Conservation (phyloP, 2,329 filamentous ascomycete species). For the Fusarium xylarioides region DNA sequence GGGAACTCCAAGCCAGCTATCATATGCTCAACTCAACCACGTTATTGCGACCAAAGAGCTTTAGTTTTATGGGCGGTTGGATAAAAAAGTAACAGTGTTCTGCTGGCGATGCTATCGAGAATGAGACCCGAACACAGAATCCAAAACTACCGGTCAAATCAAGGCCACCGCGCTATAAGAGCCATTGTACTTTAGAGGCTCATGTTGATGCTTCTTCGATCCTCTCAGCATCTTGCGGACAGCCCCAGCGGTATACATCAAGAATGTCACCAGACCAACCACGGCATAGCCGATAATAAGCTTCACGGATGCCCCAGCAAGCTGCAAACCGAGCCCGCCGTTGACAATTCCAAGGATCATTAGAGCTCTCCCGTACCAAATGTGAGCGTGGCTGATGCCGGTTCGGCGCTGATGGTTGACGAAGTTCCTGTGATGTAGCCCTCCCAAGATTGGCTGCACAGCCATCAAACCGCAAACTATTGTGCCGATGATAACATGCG, state of each 20-base stretch:
- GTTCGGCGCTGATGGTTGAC: conserved; percentile 57
- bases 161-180: neutral
- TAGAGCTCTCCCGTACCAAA: conserved; percentile 68
- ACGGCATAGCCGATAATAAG: neutral
- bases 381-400: conserved; percentile 62
- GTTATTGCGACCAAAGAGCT: accelerated
- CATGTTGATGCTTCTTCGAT: neutral
- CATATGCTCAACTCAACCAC: no score
- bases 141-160: neutral
- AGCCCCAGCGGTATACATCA: neutral
- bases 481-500: conserved; percentile 65
- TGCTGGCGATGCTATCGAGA: neutral
- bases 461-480: conserved; percentile 62
- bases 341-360: conserved; percentile 68
- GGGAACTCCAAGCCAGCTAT: neutral
- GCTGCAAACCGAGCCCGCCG: conserved; percentile 66
- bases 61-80: accelerated
- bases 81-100: neutral
- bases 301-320: conserved; percentile 49
- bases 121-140: neutral
- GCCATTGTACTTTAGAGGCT: neutral
- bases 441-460: conserved; percentile 66
- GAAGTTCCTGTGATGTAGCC: conserved; percentile 64
- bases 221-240: neutral
- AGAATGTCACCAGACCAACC: neutral